phyloP scores from a whole-genome alignment of 305 asterid genomes.

The Fraxinus xanthoxyloides region DNA sequence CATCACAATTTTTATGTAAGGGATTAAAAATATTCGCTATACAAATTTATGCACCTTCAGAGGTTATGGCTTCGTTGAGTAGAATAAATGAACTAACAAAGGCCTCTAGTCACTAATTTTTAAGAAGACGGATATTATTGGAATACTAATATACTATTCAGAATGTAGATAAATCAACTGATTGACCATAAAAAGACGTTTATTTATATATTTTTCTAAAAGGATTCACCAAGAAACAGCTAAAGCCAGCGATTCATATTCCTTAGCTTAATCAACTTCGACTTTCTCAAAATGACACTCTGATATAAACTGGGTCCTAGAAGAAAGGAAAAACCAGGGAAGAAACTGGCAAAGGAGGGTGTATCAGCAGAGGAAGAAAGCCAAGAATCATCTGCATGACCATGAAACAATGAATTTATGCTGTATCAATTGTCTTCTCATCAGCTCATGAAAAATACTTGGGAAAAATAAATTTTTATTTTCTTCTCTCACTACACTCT shows the following conservation, averaged over 20 bases:
- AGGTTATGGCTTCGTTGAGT: slow-evolving; percentile 7
- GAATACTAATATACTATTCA: not conserved
- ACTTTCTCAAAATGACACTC: not conserved
- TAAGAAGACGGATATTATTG: slow-evolving; percentile 13
- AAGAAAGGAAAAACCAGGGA: not conserved
- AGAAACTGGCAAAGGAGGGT: slow-evolving; percentile 15
- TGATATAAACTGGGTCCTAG: not conserved
- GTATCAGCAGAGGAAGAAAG: slow-evolving; percentile 14
- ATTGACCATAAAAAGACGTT: not conserved
- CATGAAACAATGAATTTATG: not conserved
- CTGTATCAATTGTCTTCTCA: slow-evolving; percentile 4
- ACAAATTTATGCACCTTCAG: not conserved
- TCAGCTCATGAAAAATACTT: not conserved
- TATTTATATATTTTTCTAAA: not conserved
- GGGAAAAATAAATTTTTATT: not conserved
- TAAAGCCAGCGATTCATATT: not conserved
- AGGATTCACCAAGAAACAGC: not conserved
- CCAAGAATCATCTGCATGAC: slow-evolving; percentile 3
- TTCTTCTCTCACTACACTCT: not conserved
- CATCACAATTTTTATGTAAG: slow-evolving; percentile 8
- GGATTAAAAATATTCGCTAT: not conserved
- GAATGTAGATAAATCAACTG: not conserved
- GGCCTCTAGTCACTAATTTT: slow-evolving; percentile 4
- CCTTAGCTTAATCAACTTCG: not conserved
- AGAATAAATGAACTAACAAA: not conserved